These are phyloP conservation scores for Saccharomyces pastorianus DNA, from an alignment of 1,139 yeast genomes.

Conservation along the genomic window DNA sequence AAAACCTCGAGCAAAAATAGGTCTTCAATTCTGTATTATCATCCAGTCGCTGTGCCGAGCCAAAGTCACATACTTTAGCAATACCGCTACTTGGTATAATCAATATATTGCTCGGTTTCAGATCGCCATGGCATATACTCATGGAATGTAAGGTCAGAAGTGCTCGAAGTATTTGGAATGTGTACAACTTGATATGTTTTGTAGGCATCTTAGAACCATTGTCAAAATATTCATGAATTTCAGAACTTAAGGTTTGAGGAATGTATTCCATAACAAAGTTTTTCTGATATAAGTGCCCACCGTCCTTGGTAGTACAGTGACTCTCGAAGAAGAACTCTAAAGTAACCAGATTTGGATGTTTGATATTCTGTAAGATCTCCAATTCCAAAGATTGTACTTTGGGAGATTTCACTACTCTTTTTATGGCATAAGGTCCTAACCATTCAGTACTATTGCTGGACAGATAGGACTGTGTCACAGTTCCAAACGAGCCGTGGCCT, in stretches of 20 bases:
- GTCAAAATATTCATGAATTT: neutral
- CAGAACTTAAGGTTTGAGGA: neutral
- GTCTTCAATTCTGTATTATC: neutral
- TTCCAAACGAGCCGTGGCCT: neutral
- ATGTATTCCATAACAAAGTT: neutral
- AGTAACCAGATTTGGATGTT: neutral
- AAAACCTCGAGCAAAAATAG: neutral
- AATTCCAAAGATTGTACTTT: neutral
- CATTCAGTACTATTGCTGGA: neutral
- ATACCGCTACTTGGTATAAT: constrained; percentile 76
- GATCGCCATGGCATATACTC: constrained; percentile 56
- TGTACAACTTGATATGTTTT: neutral
- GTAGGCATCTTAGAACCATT: neutral
- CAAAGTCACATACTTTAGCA: constrained; percentile 92
- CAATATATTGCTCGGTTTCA: constrained; percentile 73
- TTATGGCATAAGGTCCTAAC: neutral
- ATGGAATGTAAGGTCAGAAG: neutral
- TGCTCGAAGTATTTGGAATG: neutral
- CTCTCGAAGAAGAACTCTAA: neutral
- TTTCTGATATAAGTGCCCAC: neutral
- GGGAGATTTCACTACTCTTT: neutral
- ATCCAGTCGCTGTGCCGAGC: constrained; percentile 68
- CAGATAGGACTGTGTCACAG: neutral
- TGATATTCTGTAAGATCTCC: neutral
- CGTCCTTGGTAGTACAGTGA: neutral